Evolutionary conservation across 805 yeast genomes (phyloP), one percentile per base, ranked within the genome.

Genomic region (Metschnikowia reukaufii): DNA sequence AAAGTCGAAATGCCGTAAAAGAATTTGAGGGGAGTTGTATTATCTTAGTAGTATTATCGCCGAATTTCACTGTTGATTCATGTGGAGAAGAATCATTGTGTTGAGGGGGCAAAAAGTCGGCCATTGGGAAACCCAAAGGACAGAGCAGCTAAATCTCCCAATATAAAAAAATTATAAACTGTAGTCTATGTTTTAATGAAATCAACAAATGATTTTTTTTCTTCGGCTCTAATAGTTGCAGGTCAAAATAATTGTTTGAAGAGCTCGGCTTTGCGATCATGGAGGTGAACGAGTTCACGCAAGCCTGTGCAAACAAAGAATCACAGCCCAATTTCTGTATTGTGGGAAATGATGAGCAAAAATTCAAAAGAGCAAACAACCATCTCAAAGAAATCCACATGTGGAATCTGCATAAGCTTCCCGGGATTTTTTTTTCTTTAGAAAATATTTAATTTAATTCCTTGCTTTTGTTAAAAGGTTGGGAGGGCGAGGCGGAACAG

Each of bases 1-100:
- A 63, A 20, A 86, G 65, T 35, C 86, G 68, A 48, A 74, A 80
- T 0, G 86, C 84, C 0, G 88, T 81, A 64, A 79, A 85, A 1
- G 88, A 82, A 23, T 66, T 50, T 32, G 58, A 62, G 4, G 87
- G 87, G 16, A 82, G 65, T 17, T 47, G 49, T 30, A 59, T 46
- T 15, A 20, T n/a, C 8, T 34, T 16, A 3, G 13, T 13, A 13
- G 4, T 12, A 35, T n/a, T 16, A 4, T 18, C n/a, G 19, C 12
- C 8, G 23, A 9, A 15, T 8, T 19, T 20, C 18, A 31, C 19
- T 13, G 23, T 33, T n/a, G 29, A 20, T 39, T 39, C 18, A 23
- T 15, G 37, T 23, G 29, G 13, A 12, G 21, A 16, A 20, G 44
- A 23, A 32, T 36, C 25, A 41, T 20, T 20, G 30, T 33, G 21